A percentile compares a stretch with the other conserved stretches of the same genome.
These are phyloP conservation scores for Ceriops zippeliana DNA, from an alignment of 345 rosid genomes.

Conservation along the genomic window DNA sequence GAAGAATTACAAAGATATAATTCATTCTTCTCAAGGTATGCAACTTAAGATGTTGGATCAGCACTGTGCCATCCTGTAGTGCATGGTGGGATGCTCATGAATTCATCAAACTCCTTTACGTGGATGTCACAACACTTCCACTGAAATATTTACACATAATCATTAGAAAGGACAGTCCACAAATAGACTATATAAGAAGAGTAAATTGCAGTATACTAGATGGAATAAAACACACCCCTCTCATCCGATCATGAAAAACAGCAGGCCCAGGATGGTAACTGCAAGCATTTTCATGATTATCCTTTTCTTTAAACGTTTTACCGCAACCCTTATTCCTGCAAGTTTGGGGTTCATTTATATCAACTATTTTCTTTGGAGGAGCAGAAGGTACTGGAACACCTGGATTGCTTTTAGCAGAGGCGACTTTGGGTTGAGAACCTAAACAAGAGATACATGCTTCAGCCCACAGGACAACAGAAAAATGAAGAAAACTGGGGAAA, in stretches of 20 bases:
- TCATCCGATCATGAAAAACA: constrained; percentile 77
- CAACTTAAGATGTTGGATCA: constrained; percentile 8
- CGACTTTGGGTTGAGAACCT: constrained; percentile 63
- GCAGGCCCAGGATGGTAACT: constrained; percentile 95
- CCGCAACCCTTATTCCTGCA: constrained; percentile 90
- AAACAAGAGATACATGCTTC: constrained; percentile 9
- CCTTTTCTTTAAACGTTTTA: constrained; percentile 73
- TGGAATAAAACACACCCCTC: constrained; percentile 46
- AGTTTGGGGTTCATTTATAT: constrained; percentile 66
- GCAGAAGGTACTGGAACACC: constrained; percentile 24
- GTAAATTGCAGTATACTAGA: background rate
- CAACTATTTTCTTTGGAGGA: constrained; percentile 47
- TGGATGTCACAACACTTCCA: constrained; percentile 94
- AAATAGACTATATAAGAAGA: background rate
- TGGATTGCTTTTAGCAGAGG: constrained; percentile 32
- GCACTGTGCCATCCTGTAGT: constrained; percentile 88
- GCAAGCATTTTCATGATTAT: constrained; percentile 79
- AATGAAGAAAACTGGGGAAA: background rate
- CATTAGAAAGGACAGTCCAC: background rate
- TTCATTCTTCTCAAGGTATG: background rate
- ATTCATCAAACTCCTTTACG: constrained; percentile 93
- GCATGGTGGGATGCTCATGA: constrained; percentile 87
- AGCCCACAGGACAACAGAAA: constrained; percentile 8
- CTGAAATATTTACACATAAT: constrained; percentile 35
- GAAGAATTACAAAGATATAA: background rate